Percentiles rank a stretch among this genome's conserved stretches.
These are phyloP conservation scores for Clonostachys byssicola DNA, from an alignment of 2,329 filamentous ascomycete species.

Conservation along the genomic window DNA sequence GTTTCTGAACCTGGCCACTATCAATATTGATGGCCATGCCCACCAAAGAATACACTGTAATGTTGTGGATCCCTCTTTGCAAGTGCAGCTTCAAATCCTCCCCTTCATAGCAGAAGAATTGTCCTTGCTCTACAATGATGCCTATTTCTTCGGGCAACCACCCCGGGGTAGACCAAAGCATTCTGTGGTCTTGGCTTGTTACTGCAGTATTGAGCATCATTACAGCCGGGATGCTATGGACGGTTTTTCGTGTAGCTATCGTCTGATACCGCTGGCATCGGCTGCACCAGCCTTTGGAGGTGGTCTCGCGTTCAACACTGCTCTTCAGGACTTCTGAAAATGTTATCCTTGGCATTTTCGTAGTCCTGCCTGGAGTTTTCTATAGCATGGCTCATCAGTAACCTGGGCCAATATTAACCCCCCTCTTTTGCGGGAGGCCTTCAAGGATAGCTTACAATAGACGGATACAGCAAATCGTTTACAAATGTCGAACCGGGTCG, in stretches of 20 bases:
- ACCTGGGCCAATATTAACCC: background rate
- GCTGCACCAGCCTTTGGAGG: slow-evolving; percentile 89
- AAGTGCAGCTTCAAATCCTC: slow-evolving; percentile 80
- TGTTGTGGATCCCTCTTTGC: slow-evolving; percentile 73
- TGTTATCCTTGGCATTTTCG: slow-evolving; percentile 50
- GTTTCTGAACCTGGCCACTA: slow-evolving; percentile 76
- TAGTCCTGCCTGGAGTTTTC: slow-evolving; percentile 43
- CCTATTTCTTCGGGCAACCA: slow-evolving; percentile 95
- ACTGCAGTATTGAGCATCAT: slow-evolving; percentile 84
- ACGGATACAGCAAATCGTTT: slow-evolving; percentile 81
- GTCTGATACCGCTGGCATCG: slow-evolving; percentile 88
- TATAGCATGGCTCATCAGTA: slow-evolving; percentile 17
- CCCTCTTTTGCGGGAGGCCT: too few relatives aligned
- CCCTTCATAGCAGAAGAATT: slow-evolving; percentile 92
- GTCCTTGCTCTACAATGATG: slow-evolving; percentile 83
- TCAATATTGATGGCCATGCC: slow-evolving; percentile 90
- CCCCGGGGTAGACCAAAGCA: slow-evolving; percentile 82
- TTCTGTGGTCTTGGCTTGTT: slow-evolving; percentile 65
- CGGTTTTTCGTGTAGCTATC: slow-evolving; percentile 77
- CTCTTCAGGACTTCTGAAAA: slow-evolving; percentile 93
- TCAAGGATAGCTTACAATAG: slow-evolving; percentile 18
- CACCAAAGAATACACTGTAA: slow-evolving; percentile 86
- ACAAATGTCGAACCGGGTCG: slow-evolving; percentile 75
- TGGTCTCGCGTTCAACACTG: slow-evolving; percentile 85
- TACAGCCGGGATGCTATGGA: slow-evolving; percentile 79